A percentile compares a stretch with the other conserved stretches of the same genome.
Evolutionary conservation across 2,329 filamentous ascomycete species (phyloP).

Genomic region (Pseudogymnoascus sp.): DNA sequence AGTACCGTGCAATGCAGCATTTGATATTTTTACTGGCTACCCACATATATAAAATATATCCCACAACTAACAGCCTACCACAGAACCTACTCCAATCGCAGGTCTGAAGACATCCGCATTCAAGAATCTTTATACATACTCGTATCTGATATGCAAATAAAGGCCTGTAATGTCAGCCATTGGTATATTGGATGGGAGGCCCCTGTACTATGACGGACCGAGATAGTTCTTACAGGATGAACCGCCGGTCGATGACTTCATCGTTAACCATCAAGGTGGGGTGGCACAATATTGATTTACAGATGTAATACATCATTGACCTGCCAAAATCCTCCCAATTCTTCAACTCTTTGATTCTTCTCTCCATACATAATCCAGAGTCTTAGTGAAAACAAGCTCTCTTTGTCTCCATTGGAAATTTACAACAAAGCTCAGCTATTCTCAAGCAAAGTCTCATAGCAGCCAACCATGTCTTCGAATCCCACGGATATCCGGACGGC

Average conservation of each 20-base stretch:
- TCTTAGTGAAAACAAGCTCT: not conserved
- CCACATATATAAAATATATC: not conserved
- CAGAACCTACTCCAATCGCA: not conserved
- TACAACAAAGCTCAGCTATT: not conserved
- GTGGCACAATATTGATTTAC: not conserved
- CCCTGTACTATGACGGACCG: not conserved
- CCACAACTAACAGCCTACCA: not conserved
- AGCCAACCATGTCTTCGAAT: slow-evolving; percentile 19
- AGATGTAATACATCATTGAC: slow-evolving; percentile 2
- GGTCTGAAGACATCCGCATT: not conserved
- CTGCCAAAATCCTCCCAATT: not conserved
- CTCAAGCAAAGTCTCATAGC: not conserved
- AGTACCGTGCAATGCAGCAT: not conserved
- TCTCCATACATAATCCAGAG: not conserved
- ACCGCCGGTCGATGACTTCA: slow-evolving; percentile 7
- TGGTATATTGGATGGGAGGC: not conserved
- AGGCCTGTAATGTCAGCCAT: not conserved
- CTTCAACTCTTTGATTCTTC: not conserved
- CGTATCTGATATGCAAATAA: not conserved
- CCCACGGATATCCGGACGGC: slow-evolving; percentile 34
- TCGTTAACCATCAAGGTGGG: slow-evolving; percentile 5
- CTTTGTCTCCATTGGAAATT: not conserved
- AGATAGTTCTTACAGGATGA: not conserved
- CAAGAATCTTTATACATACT: not conserved
- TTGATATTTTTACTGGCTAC: slow-evolving; percentile 5